Evolutionary conservation across 2,329 filamentous ascomycete species (phyloP).

Genomic region (Claviceps fusiformis): DNA sequence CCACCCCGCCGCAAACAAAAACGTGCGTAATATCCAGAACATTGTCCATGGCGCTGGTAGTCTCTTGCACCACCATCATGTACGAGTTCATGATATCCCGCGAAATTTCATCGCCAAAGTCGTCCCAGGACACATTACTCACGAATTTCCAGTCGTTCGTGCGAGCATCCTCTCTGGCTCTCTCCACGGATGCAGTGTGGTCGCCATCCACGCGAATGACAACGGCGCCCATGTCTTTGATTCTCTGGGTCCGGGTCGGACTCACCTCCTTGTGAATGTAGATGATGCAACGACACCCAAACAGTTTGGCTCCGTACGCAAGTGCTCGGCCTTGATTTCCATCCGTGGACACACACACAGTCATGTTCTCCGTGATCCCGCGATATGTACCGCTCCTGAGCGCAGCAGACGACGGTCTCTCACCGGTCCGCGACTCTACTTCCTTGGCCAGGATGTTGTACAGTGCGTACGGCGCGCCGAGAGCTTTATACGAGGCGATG

Average conservation of each 20-base stretch:
- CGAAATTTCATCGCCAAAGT: conserved; percentile 6
- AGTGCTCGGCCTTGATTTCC: conserved; percentile 8
- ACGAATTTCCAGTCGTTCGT: conserved; percentile 10
- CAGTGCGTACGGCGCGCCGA: conserved; percentile 9
- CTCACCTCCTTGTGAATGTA: conserved; percentile 9
- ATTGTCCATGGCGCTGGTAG: background rate
- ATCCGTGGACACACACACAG: conserved; percentile 9
- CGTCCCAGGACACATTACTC: conserved; percentile 8
- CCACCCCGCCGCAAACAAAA: conserved; percentile 8
- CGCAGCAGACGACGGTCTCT: conserved; percentile 2
- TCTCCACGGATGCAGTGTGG: conserved; percentile 5
- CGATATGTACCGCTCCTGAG: conserved; percentile 6
- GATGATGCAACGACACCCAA: conserved; percentile 8
- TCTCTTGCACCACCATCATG: conserved; percentile 8
- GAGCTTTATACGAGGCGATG: conserved; percentile 8
- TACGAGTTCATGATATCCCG: conserved; percentile 10
- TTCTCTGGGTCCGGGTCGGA: conserved; percentile 1
- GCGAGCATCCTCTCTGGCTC: conserved; percentile 8
- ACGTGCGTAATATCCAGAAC: conserved; percentile 6
- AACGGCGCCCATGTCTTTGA: conserved; percentile 7
- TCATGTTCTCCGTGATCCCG: conserved; percentile 5
- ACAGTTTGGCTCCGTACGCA: conserved; percentile 7
- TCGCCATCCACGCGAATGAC: conserved; percentile 8
- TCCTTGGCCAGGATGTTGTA: conserved; percentile 6
- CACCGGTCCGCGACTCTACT: conserved; percentile 1